These are phyloP conservation scores for Hypoxylon cercidicola DNA, from an alignment of 495 filamentous ascomycete species.

Conservation along the genomic window DNA sequence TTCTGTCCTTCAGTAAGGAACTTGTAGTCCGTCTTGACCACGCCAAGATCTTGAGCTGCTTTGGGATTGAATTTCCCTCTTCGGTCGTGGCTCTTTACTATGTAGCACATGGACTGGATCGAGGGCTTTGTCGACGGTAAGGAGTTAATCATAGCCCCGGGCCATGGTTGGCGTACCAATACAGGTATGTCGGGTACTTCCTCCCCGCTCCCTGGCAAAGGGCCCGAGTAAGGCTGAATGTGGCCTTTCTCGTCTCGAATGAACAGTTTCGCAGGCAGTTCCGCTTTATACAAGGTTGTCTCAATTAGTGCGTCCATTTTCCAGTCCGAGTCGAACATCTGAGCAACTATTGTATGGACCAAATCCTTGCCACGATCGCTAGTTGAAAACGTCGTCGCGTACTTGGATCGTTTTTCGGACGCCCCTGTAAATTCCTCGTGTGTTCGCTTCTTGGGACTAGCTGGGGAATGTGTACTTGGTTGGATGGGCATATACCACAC, in stretches of 20 bases:
- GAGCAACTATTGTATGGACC: conserved; percentile 68
- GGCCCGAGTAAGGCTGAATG: conserved; percentile 73
- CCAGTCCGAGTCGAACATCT: conserved; percentile 89
- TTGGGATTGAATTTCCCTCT: conserved; percentile 80
- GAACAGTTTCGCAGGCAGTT: conserved; percentile 75
- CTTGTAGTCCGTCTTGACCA: conserved; percentile 64
- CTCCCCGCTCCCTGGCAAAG: conserved; percentile 61
- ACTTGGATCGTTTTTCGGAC: conserved; percentile 1
- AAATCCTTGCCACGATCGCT: conserved; percentile 59
- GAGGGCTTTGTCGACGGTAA: conserved; percentile 74
- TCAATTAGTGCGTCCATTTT: conserved; percentile 73
- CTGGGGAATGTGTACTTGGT: conserved; percentile 45
- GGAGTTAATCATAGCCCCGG: conserved; percentile 68
- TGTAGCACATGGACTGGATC: conserved; percentile 79
- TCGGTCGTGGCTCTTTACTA: conserved; percentile 76
- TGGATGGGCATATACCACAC: conserved; percentile 82
- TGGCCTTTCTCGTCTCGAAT: conserved; percentile 72
- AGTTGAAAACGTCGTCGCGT: conserved; percentile 16
- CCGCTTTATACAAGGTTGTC: conserved; percentile 70
- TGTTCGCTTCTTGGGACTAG: conserved; percentile 65
- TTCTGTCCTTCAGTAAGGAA: conserved; percentile 61
- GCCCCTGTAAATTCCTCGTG: conserved; percentile 64
- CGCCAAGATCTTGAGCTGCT: conserved; percentile 69
- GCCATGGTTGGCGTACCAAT: conserved; percentile 83
- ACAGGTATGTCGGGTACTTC: conserved; percentile 74